Base-by-base conservation (phyloP, 768 basidiomycete species). In the Psilocybe tampanensis region DNA sequence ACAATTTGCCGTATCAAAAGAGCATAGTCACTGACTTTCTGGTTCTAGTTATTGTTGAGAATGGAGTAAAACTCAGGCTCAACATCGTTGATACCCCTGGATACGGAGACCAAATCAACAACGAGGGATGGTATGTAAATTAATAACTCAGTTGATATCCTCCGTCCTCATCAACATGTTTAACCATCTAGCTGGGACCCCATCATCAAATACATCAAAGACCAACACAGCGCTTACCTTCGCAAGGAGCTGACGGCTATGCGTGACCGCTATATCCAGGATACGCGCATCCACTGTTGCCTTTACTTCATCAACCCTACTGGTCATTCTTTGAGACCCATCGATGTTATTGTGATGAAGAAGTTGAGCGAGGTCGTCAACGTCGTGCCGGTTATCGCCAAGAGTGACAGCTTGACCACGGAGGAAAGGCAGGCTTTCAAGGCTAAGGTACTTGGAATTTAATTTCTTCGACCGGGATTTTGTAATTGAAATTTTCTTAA, bases 11-110 rank as follows among this genome's bases (percentile, higher is more conserved):
- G 13, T 13, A 3, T n/a, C 12, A 5, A 8, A 8, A 15, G 6
- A 39, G 33, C 29, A 52, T 19, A 43, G 23, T 58, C 3, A 59
- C 52, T 59, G 29, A 49, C 49, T 24, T 47, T 39, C 21, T 18
- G n/a, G n/a, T 44, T 47, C 39, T 63, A 98, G 95, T 96, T 61
- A 95, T 99, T 65, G 88, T 89, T 52, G 96, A 99, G 75, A 98
- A 98, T 63, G 94, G 94, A 54, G 96, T 99, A 58, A 89, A 86
- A 70, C 84, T 99, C 59, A 86, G 94, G 50, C 78, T 99, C 68
- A 98, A 98, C 82, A 98, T 99, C 62, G 94, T 98, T 64, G 96
- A 99, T 75, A 99, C 97, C 11, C 96, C 96, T 52, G 96, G 97
- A 33, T 99, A 95, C 66, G 96, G 95, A 45, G 96, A 99, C 82